Evolutionary conservation across 2,329 filamentous ascomycete species (phyloP).

Genomic region (Zasmidium cellare): DNA sequence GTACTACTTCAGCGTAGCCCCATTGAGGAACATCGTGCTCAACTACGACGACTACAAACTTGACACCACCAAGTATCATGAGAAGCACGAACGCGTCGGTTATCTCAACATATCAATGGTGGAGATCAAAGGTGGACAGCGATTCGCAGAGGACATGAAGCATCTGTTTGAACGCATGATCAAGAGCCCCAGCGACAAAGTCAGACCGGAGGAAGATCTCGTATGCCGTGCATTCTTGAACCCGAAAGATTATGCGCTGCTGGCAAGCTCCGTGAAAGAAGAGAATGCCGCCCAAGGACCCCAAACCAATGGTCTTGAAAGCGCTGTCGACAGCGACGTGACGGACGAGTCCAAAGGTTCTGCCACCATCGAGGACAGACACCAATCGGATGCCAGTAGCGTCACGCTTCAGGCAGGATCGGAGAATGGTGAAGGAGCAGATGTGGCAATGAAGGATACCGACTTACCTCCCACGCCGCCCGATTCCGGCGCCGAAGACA

Average conservation of each 20-base stretch:
- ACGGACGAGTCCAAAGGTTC: constrained; percentile 3
- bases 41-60: constrained; percentile 72
- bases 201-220: constrained; percentile 36
- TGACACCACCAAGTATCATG: constrained; percentile 62
- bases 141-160: constrained; percentile 36
- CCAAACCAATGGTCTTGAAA: constrained; percentile 7
- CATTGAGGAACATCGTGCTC: constrained; percentile 77
- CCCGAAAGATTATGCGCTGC: constrained; percentile 27
- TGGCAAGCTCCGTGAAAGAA: constrained; percentile 18
- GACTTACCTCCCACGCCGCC: constrained; percentile 33
- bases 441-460: constrained; percentile 25
- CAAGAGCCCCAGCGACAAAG: constrained; percentile 27
- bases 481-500: constrained; percentile 44
- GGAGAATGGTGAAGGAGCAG: constrained; percentile 17
- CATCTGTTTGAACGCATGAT: constrained; percentile 40
- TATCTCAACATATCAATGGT: constrained; percentile 58
- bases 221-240: constrained; percentile 37
- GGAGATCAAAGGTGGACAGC: constrained; percentile 37
- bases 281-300: constrained; percentile 6
- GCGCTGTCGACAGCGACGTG: constrained; percentile 21
- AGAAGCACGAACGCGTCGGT: constrained; percentile 72
- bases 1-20: constrained; percentile 86
- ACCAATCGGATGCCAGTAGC: constrained; percentile 27
- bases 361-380: constrained; percentile 1
- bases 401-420: constrained; percentile 24